phyloP scores from a whole-genome alignment of 2,329 filamentous ascomycete species.

The Orbilia javanica region DNA sequence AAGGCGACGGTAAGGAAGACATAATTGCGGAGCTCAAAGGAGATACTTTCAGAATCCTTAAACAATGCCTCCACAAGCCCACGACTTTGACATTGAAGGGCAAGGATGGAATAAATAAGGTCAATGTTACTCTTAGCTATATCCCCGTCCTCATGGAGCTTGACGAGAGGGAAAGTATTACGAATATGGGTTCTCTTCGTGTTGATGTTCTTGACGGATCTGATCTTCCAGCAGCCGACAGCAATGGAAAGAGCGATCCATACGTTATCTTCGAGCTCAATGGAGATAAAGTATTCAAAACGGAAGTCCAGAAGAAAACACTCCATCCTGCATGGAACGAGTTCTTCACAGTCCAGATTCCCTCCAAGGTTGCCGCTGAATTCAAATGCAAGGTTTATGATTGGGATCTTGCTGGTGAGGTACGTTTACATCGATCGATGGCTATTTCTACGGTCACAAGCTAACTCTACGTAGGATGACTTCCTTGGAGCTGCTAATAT shows the following conservation, averaged over 20 bases:
- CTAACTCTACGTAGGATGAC: constrained; percentile 72
- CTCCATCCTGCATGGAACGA: constrained; percentile 96
- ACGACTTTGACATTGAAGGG: constrained; percentile 84
- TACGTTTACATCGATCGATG: constrained; percentile 27
- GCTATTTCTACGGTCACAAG: not conserved
- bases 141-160: constrained; percentile 94
- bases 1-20: constrained; percentile 74
- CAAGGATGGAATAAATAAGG: constrained; percentile 80
- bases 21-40: constrained; percentile 85
- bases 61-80: constrained; percentile 86
- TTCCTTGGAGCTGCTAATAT: constrained; percentile 83
- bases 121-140: constrained; percentile 94
- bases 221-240: constrained; percentile 91
- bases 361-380: constrained; percentile 85
- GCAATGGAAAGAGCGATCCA: constrained; percentile 96
- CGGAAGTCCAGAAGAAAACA: constrained; percentile 96
- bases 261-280: constrained; percentile 96
- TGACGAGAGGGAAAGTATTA: constrained; percentile 95
- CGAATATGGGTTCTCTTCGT: constrained; percentile 95
- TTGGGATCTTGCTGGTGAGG: constrained; percentile 94
- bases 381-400: constrained; percentile 89
- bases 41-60: constrained; percentile 86
- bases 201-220: constrained; percentile 91
- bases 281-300: constrained; percentile 91
- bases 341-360: constrained; percentile 85